These are phyloP conservation scores for Daedalea quercina DNA, from an alignment of 768 basidiomycete species.

Conservation along the genomic window DNA sequence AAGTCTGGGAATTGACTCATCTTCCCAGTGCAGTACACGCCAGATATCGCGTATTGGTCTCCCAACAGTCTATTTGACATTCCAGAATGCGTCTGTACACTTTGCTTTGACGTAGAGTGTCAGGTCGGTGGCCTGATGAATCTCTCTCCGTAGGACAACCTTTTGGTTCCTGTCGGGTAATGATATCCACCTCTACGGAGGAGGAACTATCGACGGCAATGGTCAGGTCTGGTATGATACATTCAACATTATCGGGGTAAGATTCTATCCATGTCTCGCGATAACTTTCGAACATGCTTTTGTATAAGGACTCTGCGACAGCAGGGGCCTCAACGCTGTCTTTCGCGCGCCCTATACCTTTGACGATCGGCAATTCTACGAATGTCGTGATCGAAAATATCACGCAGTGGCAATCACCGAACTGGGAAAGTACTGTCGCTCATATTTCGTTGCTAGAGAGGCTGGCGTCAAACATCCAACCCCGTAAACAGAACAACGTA, in stretches of 20 bases:
- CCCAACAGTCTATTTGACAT: conserved; percentile 32
- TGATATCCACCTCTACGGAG: conserved; percentile 33
- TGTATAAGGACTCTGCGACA: conserved; percentile 32
- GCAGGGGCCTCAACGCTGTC: conserved; percentile 36
- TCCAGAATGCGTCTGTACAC: conserved; percentile 33
- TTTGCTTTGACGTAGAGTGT: neutral
- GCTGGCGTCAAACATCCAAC: conserved; percentile 18
- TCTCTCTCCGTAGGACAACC: conserved; percentile 23
- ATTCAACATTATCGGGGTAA: conserved; percentile 19
- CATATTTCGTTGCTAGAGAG: too few species aligned
- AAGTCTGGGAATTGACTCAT: too few species aligned
- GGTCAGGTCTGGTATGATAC: conserved; percentile 37
- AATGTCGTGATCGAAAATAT: conserved; percentile 34
- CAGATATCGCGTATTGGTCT: conserved; percentile 36
- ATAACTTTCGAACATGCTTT: too few species aligned
- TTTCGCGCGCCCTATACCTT: conserved; percentile 38
- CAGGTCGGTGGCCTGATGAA: neutral
- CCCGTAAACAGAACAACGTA: conserved; percentile 31
- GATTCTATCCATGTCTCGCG: neutral
- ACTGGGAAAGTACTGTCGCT: too few species aligned
- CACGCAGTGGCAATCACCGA: conserved; percentile 13
- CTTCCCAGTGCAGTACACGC: conserved; percentile 26
- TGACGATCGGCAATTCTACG: conserved; percentile 38
- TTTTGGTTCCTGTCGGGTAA: conserved; percentile 34
- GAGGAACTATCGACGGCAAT: conserved; percentile 41